phyloP scores from a whole-genome alignment of 768 basidiomycete genomes.

The Amanita pallidorosea region DNA sequence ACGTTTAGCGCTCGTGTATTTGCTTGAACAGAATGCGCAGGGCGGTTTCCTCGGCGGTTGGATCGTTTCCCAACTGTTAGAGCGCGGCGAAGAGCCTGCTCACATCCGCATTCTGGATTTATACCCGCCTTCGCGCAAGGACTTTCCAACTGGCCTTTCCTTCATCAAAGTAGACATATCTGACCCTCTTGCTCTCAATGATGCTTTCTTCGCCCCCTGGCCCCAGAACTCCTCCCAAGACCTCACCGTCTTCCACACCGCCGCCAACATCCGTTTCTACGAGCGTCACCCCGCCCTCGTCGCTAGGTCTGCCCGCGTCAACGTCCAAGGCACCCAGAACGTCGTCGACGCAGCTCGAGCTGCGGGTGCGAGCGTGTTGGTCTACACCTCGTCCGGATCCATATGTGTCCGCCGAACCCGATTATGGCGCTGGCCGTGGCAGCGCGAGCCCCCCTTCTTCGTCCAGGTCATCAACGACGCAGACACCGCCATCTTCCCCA shows the following conservation, averaged over 20 bases:
- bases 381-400: constrained; percentile 71
- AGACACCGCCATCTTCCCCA: constrained; percentile 40
- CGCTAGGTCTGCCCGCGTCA: constrained; percentile 46
- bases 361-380: constrained; percentile 43
- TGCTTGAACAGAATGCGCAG: constrained; percentile 20
- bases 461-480: constrained; percentile 53
- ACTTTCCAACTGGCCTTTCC: constrained; percentile 45
- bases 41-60: constrained; percentile 72
- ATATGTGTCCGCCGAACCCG: constrained; percentile 45
- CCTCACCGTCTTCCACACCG: constrained; percentile 67
- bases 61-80: constrained; percentile 58
- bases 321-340: constrained; percentile 59
- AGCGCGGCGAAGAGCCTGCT: constrained; percentile 60
- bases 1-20: background rate
- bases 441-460: constrained; percentile 42
- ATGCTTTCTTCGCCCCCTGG: constrained; percentile 61
- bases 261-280: constrained; percentile 70
- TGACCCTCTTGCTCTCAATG: constrained; percentile 37
- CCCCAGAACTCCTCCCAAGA: constrained; percentile 22
- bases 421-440: constrained; percentile 72
- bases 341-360: constrained; percentile 46
- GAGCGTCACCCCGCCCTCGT: constrained; percentile 47
- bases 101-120: constrained; percentile 61
- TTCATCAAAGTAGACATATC: constrained; percentile 54
- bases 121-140: constrained; percentile 44